phyloP scores from a whole-genome alignment of 306 rosid species.

The Morella rubra region DNA sequence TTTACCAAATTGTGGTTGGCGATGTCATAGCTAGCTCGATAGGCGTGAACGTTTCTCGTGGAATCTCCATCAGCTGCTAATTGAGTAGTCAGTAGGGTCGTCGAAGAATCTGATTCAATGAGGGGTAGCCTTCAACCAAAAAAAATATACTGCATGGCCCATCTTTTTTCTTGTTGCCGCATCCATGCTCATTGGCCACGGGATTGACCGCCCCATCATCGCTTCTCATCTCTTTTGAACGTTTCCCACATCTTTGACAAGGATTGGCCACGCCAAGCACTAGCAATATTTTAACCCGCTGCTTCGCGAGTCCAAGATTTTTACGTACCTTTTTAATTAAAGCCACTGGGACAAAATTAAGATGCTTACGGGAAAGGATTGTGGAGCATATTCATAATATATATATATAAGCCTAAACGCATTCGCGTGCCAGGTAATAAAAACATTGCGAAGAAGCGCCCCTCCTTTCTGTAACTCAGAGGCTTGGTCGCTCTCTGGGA shows the following conservation, averaged over 20 bases:
- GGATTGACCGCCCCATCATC: conserved; percentile 33
- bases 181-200: conserved; percentile 37
- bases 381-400: no score
- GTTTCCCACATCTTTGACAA: conserved; percentile 24
- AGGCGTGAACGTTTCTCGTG: conserved; percentile 6
- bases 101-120: conserved; percentile 38
- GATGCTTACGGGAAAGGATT: no score
- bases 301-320: not conserved
- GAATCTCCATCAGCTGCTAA: conserved; percentile 9
- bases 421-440: no score
- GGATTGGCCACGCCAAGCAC: conserved; percentile 11
- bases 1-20: not conserved
- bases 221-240: conserved; percentile 14
- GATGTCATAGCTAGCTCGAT: not conserved
- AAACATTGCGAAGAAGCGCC: no score
- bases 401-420: no score
- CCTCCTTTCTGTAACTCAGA: no score
- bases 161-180: conserved; percentile 45
- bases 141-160: conserved; percentile 33
- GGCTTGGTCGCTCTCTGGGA: no score
- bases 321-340: not conserved
- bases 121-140: conserved; percentile 32
- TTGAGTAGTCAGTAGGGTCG: conserved; percentile 24
- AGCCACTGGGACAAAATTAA: not conserved
- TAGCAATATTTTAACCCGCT: not conserved